Percentiles rank a stretch among this genome's conserved stretches.
These are phyloP conservation scores for Leptographium flavum DNA, from an alignment of 2,329 filamentous ascomycete species.

Conservation along the genomic window DNA sequence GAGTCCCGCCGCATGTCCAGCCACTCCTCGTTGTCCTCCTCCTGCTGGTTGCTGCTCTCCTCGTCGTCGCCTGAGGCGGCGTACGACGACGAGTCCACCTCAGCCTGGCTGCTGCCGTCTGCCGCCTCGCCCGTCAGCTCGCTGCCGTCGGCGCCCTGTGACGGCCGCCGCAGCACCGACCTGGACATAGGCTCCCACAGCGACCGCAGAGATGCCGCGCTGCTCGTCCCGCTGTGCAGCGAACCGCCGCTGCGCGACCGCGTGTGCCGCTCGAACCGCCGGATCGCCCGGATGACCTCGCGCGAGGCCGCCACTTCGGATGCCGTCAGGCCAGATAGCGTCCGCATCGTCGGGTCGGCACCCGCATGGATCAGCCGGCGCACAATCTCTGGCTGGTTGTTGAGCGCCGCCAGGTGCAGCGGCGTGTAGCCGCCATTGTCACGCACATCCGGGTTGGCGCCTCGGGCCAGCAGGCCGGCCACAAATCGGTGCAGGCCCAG, in stretches of 20 bases:
- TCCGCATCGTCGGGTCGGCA: constrained; percentile 57
- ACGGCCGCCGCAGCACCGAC: constrained; percentile 3
- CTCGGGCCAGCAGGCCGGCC: constrained; percentile 60
- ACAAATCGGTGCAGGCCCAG: constrained; percentile 63
- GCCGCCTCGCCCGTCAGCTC: neutral
- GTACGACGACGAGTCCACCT: constrained; percentile 10
- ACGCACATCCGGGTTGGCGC: constrained; percentile 60
- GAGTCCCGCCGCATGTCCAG: constrained; percentile 20
- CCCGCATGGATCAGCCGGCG: constrained; percentile 59
- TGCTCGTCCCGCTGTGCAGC: constrained; percentile 47
- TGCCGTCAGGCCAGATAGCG: constrained; percentile 54
- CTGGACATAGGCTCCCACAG: constrained; percentile 40
- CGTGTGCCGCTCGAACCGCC: constrained; percentile 44
- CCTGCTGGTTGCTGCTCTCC: constrained; percentile 15
- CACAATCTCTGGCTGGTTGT: constrained; percentile 62
- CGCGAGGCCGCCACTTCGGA: constrained; percentile 56
- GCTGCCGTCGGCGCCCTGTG: neutral
- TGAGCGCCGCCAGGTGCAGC: constrained; percentile 67
- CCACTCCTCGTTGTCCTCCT: constrained; percentile 26
- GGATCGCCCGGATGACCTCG: constrained; percentile 48
- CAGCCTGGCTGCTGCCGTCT: constrained; percentile 5
- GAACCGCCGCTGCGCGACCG: constrained; percentile 53
- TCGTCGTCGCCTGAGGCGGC: constrained; percentile 5
- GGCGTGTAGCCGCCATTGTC: constrained; percentile 73
- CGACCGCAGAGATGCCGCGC: constrained; percentile 51